Base-by-base conservation (phyloP, 2,329 filamentous ascomycete species). In the Cryphonectria parasitica region DNA sequence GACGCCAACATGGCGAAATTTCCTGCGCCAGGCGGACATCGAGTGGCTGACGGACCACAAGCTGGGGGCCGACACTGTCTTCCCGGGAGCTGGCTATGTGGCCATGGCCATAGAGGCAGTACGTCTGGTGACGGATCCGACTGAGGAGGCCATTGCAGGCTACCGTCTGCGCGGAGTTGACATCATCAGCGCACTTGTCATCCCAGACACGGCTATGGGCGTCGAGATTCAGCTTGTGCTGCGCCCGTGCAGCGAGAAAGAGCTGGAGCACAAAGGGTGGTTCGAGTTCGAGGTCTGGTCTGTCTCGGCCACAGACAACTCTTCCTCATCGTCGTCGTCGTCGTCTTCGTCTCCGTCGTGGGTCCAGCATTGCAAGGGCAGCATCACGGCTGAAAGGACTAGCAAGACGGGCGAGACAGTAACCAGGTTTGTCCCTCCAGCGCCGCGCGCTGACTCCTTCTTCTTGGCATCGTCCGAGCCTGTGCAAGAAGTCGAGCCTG, bases 81-180 rank as follows among this genome's bases (percentile, higher is more conserved):
- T 76, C 7, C 76, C 76, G 0, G 75, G 71, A 0, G 70, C 73
- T 0, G 75, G 69, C 0, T 76, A 75, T n/a, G 15, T 75, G 1
- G 25, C 25, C 17, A 31, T 71, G 54, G 69, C 66, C 1, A 25
- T 71, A 3, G 69, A 71, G 85, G 69, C 66, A 0, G 45, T 68
- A 15, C 84, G 5, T 81, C 79, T 22, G 74, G 76, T 6, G 83
- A 84, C 75, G 74, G 75, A 64, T 78, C 8, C 10, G 62, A 69
- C 17, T 61, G 74, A 34, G 74, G 74, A 25, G 77, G 76, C n/a
- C 10, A 58, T 54, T 3, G 25, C 1, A 1, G 49, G 10, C 1
- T 70, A 70, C 11, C 43, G 25, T 3, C n/a, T 70, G 34, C 58
- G 69, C 1, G 58, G 64, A 0, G 31, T 69, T 4, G 67, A 68